Base-by-base conservation (phyloP, 257 asterid genomes). In the Salvia splendens region DNA sequence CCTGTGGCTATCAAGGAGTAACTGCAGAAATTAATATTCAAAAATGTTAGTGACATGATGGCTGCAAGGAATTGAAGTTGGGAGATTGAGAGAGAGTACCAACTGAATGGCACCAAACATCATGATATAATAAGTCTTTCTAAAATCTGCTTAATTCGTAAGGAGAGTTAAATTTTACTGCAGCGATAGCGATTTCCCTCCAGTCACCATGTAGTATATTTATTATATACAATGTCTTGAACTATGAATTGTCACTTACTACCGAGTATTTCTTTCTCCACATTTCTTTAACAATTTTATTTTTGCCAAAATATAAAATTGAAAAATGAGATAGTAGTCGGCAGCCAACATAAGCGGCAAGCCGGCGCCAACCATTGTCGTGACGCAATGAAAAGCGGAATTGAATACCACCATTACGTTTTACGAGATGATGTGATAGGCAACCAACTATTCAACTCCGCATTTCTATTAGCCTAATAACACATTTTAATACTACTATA, bases 201-300 rank as follows among this genome's bases (percentile, higher is more conserved):
- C 87, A 12, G 85, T 83, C 9, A 83, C 85, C 78, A 75, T 83
- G 71, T n/a, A n/a, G n/a, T n/a, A n/a, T n/a, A n/a, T n/a, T n/a
- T n/a, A n/a, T n/a, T n/a, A n/a, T 83, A 83, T 5, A 83, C 75
- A 12, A 83, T 78, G 80, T n/a, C n/a, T n/a, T n/a, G n/a, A n/a
- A n/a, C n/a, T n/a, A n/a, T n/a, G n/a, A n/a, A n/a, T n/a, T n/a
- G n/a, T n/a, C n/a, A n/a, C n/a, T n/a, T n/a, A n/a, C n/a, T n/a
- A n/a, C n/a, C n/a, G n/a, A n/a, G n/a, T n/a, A n/a, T n/a, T n/a
- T n/a, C n/a, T n/a, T n/a, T n/a, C n/a, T n/a, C n/a, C n/a, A n/a
- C n/a, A n/a, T n/a, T n/a, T n/a, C n/a, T n/a, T n/a, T n/a, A n/a
- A 38, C 6, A 9, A 5, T 0, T 0, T 38, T 9, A 38, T 38